Evolutionary conservation across 495 filamentous ascomycete genomes (phyloP), one percentile per base, ranked within the genome.

Genomic region (Cryomyces antarcticus): DNA sequence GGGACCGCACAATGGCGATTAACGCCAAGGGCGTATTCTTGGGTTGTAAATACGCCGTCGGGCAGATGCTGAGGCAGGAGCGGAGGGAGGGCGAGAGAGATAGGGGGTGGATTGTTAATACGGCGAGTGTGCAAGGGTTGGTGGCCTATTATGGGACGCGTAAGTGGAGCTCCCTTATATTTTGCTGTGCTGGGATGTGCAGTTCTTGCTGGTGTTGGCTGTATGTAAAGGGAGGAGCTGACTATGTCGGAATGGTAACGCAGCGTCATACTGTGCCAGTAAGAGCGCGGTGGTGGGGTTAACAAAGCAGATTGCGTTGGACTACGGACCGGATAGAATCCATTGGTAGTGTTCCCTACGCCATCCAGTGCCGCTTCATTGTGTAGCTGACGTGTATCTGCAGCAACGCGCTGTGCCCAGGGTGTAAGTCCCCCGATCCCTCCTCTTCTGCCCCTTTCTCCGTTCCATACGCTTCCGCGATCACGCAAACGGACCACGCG

Each of bases 1-100:
- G 77, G 77, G 64, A 72, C 5, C 79, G 82, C 70, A 71, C 71
- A 4, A 82, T 78, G 37, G 70, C 73, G n/a, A 77, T 75, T 37
- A 70, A 84, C 53, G 76, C 79, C 0, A 64, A 64, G 12, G 79
- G 80, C 6, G 62, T 65, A 28, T 73, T 71, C 46, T 56, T 73
- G 1, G 70, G 69, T 5, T 66, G 59, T 37, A 64, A 64, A 38
- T 71, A 67, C 42, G 68, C 63, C 0, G 46, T 61, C n/a, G 45
- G 50, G 0, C 70, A 74, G 51, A 70, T 73, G 62, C 45, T 72
- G 10, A 49, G 53, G 12, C 72, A 77, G 46, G 58, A 64, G 6
- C 61, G 57, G 0, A 53, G 58, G 45, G 28, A 55, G 0, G 62
- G 52, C 3, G 62, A n/a, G 11, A 40, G 65, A 5, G 62, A 72